Conservation (phyloP, 225 moss, liverwort and hornwort species). For the Polytrichum formosum region DNA sequence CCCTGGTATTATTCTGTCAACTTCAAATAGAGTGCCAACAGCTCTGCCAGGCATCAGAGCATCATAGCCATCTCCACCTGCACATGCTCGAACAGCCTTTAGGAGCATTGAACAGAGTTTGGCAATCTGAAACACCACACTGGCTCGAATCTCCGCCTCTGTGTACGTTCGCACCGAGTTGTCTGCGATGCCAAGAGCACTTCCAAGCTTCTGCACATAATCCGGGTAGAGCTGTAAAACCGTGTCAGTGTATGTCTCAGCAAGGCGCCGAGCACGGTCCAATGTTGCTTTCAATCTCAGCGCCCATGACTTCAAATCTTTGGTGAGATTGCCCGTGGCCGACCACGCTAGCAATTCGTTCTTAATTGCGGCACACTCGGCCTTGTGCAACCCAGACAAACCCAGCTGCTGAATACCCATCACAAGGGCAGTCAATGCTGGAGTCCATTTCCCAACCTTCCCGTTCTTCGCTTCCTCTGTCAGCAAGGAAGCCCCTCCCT, state of each 20-base stretch:
- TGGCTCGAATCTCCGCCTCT: constrained; percentile 96
- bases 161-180: constrained; percentile 85
- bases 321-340: constrained; percentile 47
- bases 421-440: constrained; percentile 70
- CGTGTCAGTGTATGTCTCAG: constrained; percentile 79
- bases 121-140: constrained; percentile 90
- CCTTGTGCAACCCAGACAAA: constrained; percentile 74
- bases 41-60: constrained; percentile 87
- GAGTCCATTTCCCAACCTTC: constrained; percentile 61
- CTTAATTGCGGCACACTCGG: constrained; percentile 84
- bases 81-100: constrained; percentile 66
- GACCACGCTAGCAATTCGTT: constrained; percentile 88
- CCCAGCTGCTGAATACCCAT: constrained; percentile 82
- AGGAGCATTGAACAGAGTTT: constrained; percentile 84
- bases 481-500: constrained; percentile 71
- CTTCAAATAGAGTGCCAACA: constrained; percentile 65
- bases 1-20: constrained; percentile 81
- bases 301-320: constrained; percentile 65
- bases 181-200: constrained; percentile 83
- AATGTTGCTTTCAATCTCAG: constrained; percentile 82
- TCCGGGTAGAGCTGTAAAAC: constrained; percentile 82
- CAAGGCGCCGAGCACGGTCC: constrained; percentile 82
- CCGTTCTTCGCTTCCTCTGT: constrained; percentile 58
- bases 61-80: constrained; percentile 87
- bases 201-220: constrained; percentile 77